Evolutionary conservation across 2,329 filamentous ascomycete species (phyloP).

Genomic region (Fusarium coicis): DNA sequence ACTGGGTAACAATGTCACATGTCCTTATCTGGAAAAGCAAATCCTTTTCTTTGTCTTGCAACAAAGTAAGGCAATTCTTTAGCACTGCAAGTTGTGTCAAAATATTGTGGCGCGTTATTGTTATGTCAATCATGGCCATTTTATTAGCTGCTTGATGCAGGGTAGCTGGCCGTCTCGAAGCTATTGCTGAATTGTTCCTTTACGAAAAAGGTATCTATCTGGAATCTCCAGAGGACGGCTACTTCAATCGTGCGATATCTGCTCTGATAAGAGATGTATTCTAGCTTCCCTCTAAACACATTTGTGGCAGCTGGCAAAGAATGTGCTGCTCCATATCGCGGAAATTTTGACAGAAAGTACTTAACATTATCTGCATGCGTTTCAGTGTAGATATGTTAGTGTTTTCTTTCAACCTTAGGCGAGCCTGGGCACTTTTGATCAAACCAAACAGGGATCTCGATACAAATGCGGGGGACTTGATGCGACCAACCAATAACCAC

Average conservation of each 20-base stretch:
- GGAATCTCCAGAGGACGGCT: rapidly evolving
- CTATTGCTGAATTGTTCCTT: rapidly evolving
- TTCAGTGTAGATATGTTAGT: rapidly evolving
- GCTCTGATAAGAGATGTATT: neutral
- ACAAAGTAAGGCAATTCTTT: neutral
- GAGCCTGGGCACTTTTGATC: neutral
- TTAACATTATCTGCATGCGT: rapidly evolving
- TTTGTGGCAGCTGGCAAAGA: neutral
- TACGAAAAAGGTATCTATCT: neutral
- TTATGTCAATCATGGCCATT: rapidly evolving
- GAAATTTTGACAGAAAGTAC: rapidly evolving
- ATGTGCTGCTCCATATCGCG: neutral
- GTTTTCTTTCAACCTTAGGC: rapidly evolving
- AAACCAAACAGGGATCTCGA: rapidly evolving
- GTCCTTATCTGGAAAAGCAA: rapidly evolving
- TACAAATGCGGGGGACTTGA: neutral
- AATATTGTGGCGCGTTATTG: neutral
- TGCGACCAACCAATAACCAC: neutral
- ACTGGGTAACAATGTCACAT: rapidly evolving
- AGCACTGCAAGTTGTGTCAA: rapidly evolving
- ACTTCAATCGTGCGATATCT: neutral
- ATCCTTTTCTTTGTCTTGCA: rapidly evolving
- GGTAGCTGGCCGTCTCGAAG: neutral
- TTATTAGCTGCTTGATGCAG: rapidly evolving
- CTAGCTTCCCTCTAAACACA: neutral